These are phyloP conservation scores for Grosmannia clavigera DNA, from an alignment of 2,329 filamentous ascomycete species.

Conservation along the genomic window DNA sequence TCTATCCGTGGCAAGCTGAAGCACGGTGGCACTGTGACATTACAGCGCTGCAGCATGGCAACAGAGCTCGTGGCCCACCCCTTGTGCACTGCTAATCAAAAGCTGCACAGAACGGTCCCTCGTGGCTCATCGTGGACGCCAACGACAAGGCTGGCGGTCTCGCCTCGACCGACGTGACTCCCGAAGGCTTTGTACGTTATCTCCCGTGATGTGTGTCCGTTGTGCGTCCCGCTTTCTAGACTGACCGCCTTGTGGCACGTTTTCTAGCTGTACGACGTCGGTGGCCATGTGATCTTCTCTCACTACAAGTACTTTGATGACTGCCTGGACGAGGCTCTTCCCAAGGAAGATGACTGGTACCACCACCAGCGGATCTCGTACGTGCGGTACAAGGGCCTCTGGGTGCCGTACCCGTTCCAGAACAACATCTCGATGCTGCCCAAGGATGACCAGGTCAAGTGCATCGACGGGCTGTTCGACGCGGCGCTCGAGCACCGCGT, in stretches of 20 bases:
- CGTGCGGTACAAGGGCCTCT: constrained; percentile 88
- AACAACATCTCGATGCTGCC: constrained; percentile 99
- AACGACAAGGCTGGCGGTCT: constrained; percentile 89
- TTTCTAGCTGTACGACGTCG: constrained; percentile 86
- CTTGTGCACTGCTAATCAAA: constrained; percentile 6
- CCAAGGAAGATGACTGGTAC: constrained; percentile 91
- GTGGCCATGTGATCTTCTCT: constrained; percentile 96
- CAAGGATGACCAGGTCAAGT: constrained; percentile 92
- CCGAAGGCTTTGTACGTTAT: constrained; percentile 85
- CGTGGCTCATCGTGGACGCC: constrained; percentile 92
- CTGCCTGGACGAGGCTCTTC: constrained; percentile 92
- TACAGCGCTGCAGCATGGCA: constrained; percentile 11
- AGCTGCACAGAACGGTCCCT: constrained; percentile 61
- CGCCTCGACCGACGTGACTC: constrained; percentile 86
- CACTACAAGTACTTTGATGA: constrained; percentile 99
- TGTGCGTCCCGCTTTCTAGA: not conserved
- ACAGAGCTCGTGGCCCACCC: not conserved
- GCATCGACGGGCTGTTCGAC: constrained; percentile 92
- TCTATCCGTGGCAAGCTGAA: constrained; percentile 18
- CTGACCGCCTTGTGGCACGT: not conserved
- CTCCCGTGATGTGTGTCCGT: not conserved
- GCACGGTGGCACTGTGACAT: no score
- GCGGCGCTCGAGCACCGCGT: constrained; percentile 79
- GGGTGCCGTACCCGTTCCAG: constrained; percentile 99
- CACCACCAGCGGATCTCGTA: constrained; percentile 98